Base-by-base conservation (phyloP, 768 basidiomycete genomes). In the Strobilomyces confusus region DNA sequence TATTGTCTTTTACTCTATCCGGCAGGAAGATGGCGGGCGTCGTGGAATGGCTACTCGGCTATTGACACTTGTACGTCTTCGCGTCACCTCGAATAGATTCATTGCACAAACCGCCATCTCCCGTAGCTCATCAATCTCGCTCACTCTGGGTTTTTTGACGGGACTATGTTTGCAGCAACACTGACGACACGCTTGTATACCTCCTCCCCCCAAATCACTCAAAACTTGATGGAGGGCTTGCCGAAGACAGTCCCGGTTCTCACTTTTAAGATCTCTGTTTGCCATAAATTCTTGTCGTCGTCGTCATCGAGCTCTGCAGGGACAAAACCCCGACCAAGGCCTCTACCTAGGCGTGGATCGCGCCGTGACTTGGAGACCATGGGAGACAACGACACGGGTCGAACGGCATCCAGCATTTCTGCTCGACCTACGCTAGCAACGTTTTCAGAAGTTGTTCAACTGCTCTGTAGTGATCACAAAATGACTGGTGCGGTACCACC, bases 221-320 rank as follows among this genome's bases (percentile, higher is more conserved):
- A 63, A n/a, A 61, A 56, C n/a, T 59, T 80, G 44, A 65, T 79
- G 57, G 70, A 70, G 19, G 55, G 63, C 43, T 57, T 80, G 23
- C 61, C 63, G 3, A 71, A 70, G 42, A 72, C 76, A 13, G 58
- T 66, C 19, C 56, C 73, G 4, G 54, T 63, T 3, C 67, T 73
- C 44, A 62, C 61, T 22, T 80, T 80, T 49, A 79, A 79, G 62
- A 52, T 80, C 5, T 58, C 67, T 0, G 58, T 79, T 14, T 80
- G 77, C 57, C 73, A 73, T 42, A 75, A 69, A 58, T 68, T 73
- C 43, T 58, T 77, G 37, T 65, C 63, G 9, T 68, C 66, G 43
- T 57, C 60, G 9, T 45, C 58, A 9, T 58, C 61, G 20, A 49
- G 37, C 30, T 25, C 49, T 19, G 61, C 45, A 4, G 49, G 49